Conservation (phyloP, 305 asterid genomes). For the Rubia occidens region DNA sequence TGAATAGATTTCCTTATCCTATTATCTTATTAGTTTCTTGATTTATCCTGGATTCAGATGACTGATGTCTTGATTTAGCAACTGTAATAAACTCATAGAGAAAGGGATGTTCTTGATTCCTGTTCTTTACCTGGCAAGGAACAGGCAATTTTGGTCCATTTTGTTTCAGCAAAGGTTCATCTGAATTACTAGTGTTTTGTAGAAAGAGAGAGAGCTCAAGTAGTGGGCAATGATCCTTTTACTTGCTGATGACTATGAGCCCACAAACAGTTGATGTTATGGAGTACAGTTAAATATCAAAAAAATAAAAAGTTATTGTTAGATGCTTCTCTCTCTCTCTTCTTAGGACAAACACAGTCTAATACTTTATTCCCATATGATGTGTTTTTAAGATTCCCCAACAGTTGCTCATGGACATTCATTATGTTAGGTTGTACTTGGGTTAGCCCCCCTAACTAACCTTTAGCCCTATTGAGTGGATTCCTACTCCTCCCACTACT, state of each 20-base stretch:
- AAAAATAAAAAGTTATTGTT: not conserved
- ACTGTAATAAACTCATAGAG: not conserved
- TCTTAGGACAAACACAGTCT: not conserved
- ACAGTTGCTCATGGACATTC: slow-evolving; percentile 20
- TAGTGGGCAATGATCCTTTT: not conserved
- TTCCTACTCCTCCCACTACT: not conserved
- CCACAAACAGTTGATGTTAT: slow-evolving; percentile 2
- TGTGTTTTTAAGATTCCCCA: slow-evolving; percentile 29
- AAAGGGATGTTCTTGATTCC: not conserved
- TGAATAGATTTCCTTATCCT: slow-evolving; percentile 7
- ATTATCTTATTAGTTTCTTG: not conserved
- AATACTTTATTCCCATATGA: not conserved
- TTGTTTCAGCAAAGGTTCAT: not conserved
- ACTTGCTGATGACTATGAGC: slow-evolving; percentile 4
- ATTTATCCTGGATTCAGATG: not conserved
- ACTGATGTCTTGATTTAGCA: not conserved
- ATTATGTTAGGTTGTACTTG: slow-evolving; percentile 21
- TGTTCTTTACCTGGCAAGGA: not conserved
- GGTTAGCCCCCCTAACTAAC: slow-evolving; percentile 29
- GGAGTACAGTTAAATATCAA: not conserved
- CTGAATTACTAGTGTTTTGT: not conserved
- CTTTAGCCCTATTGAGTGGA: not conserved
- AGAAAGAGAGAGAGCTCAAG: slow-evolving; percentile 1
- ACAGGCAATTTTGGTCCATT: not conserved
- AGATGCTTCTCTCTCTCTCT: not conserved